Evolutionary conservation across 2,329 filamentous ascomycete genomes (phyloP).

Genomic region (Hymenotorrendiella dingleyae): DNA sequence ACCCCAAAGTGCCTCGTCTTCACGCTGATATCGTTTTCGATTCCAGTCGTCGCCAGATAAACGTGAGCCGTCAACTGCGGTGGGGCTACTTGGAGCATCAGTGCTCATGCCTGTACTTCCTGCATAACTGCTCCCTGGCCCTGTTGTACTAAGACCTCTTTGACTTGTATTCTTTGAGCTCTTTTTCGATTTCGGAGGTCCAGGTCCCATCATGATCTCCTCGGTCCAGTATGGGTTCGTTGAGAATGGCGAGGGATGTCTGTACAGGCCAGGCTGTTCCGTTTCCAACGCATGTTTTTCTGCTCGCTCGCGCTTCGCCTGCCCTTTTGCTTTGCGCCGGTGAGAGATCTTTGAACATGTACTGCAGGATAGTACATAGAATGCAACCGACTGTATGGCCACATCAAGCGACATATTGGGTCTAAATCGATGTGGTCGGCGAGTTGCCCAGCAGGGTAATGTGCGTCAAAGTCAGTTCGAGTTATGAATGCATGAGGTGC

Average conservation of each 20-base stretch:
- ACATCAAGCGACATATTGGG: slow-evolving; percentile 46
- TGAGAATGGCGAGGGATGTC: slow-evolving; percentile 74
- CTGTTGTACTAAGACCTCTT: slow-evolving; percentile 52
- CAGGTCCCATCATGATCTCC: slow-evolving; percentile 78
- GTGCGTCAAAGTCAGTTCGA: neutral
- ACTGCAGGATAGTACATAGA: slow-evolving; percentile 72
- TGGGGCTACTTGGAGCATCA: slow-evolving; percentile 37
- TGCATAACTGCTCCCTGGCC: slow-evolving; percentile 46
- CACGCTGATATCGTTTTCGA: slow-evolving; percentile 71
- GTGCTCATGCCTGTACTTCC: slow-evolving; percentile 32
- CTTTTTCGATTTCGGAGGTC: slow-evolving; percentile 58
- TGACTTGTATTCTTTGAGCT: slow-evolving; percentile 53
- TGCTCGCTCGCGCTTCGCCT: slow-evolving; percentile 62
- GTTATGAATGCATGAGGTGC: slow-evolving; percentile 22
- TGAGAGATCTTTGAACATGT: slow-evolving; percentile 69
- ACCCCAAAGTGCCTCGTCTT: slow-evolving; percentile 85
- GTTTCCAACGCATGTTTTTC: slow-evolving; percentile 59
- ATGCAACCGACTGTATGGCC: slow-evolving; percentile 68
- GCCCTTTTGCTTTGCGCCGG: slow-evolving; percentile 62
- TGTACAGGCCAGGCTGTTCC: slow-evolving; percentile 68
- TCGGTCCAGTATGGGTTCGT: slow-evolving; percentile 87
- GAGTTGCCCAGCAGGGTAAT: slow-evolving; percentile 5
- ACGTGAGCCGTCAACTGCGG: slow-evolving; percentile 39
- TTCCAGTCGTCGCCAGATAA: slow-evolving; percentile 62
- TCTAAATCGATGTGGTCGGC: neutral